Evolutionary conservation across 805 yeast genomes (phyloP), one percentile per base, ranked within the genome.

Genomic region (Nakazawaea anatomiae): DNA sequence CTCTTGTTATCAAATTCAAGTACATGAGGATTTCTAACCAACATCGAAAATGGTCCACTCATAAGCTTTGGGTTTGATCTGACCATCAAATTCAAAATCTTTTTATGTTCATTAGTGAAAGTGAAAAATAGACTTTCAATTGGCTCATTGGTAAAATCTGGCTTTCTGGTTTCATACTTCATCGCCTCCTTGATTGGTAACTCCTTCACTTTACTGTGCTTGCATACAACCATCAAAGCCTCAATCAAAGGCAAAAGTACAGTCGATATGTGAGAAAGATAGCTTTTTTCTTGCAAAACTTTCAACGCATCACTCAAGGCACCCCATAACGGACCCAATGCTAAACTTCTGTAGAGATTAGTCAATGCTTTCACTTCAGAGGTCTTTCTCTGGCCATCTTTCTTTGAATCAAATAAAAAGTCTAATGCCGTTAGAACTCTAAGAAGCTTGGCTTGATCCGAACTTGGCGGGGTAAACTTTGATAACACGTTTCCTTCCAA

Each of bases 221-320:
- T 91, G 68, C 96, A 90, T n/a, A 94, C 94, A 46, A 92, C 96
- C 96, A 94, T 89, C 51, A 94, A 72, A 0, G 96, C 83, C 64
- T 92, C 99, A 54, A 92, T 89, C 54, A 90, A 67, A 0, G 98
- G 97, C 28, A 92, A 71, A 28, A 91, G 68, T 1, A 88, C 85
- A 1, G 96, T 85, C 0, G 96, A 90, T 43, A 89, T 80, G 44
- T 82, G 81, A 27, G 79, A 70, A 55, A 84, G 68, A 12, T 73
- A 72, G 12, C 77, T 73, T 40, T 78, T 76, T 27, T 77, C 82
- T 60, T 85, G 92, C 52, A 87, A 70, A 5, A 76, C 73, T 41
- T 80, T 67, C 58, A 89, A 70, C 57, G 89, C 83, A 46, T 80
- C 87, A 68, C 94, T 85, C 44, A 89, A 73, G 0, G 90, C 87